These are phyloP conservation scores for Alternaria dauci DNA, from an alignment of 2,329 filamentous ascomycete genomes.

Conservation along the genomic window DNA sequence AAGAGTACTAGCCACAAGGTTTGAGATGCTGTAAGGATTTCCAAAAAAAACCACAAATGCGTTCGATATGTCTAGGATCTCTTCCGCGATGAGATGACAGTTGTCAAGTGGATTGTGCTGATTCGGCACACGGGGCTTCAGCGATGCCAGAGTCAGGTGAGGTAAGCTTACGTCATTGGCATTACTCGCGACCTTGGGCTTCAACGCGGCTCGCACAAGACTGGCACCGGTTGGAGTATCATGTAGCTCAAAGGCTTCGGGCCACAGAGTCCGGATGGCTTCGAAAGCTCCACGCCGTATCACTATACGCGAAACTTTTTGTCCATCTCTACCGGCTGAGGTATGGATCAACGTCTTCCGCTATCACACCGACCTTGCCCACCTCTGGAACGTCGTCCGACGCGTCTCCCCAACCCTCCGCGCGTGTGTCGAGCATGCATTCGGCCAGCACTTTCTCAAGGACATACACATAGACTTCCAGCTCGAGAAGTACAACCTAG, in stretches of 20 bases:
- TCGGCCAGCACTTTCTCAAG: slow-evolving; percentile 34
- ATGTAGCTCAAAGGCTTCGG: not conserved
- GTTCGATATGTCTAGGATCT: too few species aligned
- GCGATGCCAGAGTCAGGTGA: not conserved
- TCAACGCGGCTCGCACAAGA: not conserved
- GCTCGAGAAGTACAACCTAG: slow-evolving; percentile 46
- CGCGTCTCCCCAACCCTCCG: slow-evolving; percentile 36
- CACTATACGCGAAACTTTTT: slow-evolving; percentile 13
- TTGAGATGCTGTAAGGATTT: too few species aligned
- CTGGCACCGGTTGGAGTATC: not conserved
- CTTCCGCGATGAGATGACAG: too few species aligned
- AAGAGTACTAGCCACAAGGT: too few species aligned
- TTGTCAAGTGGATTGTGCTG: too few species aligned
- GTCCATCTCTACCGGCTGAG: slow-evolving; percentile 43
- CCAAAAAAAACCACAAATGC: too few species aligned
- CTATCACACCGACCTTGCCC: slow-evolving; percentile 38
- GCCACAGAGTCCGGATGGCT: slow-evolving; percentile 4
- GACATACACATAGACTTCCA: slow-evolving; percentile 38
- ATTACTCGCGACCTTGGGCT: slow-evolving; percentile 4
- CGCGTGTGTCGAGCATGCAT: slow-evolving; percentile 42
- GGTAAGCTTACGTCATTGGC: slow-evolving; percentile 2
- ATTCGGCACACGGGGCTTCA: too few species aligned
- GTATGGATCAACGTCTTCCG: slow-evolving; percentile 47
- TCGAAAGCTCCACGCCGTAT: slow-evolving; percentile 1
- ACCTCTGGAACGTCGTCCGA: slow-evolving; percentile 45